These are phyloP conservation scores for Eucalyptus brandiana DNA, from an alignment of 345 rosid species.

Conservation along the genomic window DNA sequence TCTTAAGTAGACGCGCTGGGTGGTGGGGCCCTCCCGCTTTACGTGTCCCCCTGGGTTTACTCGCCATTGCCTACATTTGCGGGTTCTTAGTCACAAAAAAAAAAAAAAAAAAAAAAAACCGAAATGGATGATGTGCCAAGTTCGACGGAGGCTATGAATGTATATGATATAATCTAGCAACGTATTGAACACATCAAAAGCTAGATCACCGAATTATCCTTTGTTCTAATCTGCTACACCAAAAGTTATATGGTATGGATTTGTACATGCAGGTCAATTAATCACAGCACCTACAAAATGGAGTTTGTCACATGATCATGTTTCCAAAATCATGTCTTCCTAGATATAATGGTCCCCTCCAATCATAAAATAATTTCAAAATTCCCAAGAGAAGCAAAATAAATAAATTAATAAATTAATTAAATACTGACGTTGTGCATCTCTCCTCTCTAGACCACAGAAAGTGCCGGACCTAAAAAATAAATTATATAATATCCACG, in stretches of 20 bases:
- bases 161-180: not conserved
- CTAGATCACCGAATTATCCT: not conserved
- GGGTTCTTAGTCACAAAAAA: too few relatives aligned
- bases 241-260: not conserved
- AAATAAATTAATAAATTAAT: not conserved
- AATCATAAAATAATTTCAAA: not conserved
- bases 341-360: not conserved
- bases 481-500: not conserved
- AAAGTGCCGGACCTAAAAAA: not conserved
- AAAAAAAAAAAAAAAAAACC: too few relatives aligned
- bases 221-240: not conserved
- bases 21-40: too few relatives aligned
- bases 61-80: too few relatives aligned
- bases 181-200: not conserved
- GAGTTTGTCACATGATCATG: not conserved
- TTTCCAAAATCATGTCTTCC: not conserved
- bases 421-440: not conserved
- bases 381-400: not conserved
- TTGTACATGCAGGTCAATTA: not conserved
- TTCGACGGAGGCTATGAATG: not conserved
- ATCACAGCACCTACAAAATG: not conserved
- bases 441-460: not conserved
- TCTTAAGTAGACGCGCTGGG: too few relatives aligned
- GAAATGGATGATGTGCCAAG: rapidly evolving
- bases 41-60: too few relatives aligned